Evolutionary conservation across 805 yeast species (phyloP).

Genomic region (Scheffersomyces coipomensis): DNA sequence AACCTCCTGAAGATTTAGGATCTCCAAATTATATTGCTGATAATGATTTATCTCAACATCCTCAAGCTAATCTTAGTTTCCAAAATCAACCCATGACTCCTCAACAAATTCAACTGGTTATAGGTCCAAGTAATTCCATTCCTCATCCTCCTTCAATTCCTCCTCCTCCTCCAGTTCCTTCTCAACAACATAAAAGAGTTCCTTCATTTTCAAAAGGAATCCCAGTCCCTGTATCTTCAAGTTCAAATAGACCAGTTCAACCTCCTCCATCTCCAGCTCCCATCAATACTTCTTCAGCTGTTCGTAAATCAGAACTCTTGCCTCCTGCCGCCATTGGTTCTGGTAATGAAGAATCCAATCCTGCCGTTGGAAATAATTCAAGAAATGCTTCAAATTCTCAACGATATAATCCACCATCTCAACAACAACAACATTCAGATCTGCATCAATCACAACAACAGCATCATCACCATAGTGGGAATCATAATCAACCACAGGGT

Average conservation of each 20-base stretch:
- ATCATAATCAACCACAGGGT: neutral
- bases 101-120: too few relatives aligned
- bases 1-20: neutral
- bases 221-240: slow-evolving; percentile 4
- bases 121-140: too few relatives aligned
- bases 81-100: neutral
- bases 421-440: slow-evolving; percentile 3
- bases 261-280: slow-evolving; percentile 1
- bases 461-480: neutral
- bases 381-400: neutral
- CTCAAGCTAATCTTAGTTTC: neutral
- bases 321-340: slow-evolving; percentile 31
- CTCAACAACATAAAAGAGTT: slow-evolving; percentile 10
- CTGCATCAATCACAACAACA: slow-evolving; percentile 4
- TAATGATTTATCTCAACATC: neutral
- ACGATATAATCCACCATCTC: neutral
- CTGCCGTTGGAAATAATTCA: slow-evolving; percentile 4
- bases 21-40: slow-evolving; percentile 1
- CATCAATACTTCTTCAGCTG: neutral
- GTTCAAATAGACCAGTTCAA: slow-evolving; percentile 1
- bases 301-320: slow-evolving; percentile 20
- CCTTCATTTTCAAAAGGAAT: slow-evolving; percentile 7
- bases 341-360: slow-evolving; percentile 2
- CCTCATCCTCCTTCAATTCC: neutral
- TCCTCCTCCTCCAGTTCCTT: slow-evolving; percentile 7